Base-by-base conservation (phyloP, 768 basidiomycete species). In the Leccinum aurantiacum region DNA sequence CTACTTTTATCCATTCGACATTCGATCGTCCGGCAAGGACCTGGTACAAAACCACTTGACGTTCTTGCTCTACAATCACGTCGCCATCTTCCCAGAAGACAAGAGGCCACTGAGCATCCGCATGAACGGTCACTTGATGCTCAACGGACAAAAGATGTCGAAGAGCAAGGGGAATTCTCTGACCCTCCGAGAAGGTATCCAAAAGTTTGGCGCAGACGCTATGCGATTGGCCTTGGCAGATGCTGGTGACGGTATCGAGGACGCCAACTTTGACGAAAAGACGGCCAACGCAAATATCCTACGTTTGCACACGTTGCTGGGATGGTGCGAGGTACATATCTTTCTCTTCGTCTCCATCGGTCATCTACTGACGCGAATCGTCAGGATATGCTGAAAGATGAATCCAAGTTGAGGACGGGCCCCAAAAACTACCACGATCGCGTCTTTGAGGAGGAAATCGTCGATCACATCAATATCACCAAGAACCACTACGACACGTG, bases 221-320 rank as follows among this genome's bases (percentile, higher is more conserved):
- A 95, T 90, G 68, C 82, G 97, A 57, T 76, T 99, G 78, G 83
- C 87, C 19, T 81, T 99, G 75, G 97, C 97, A 25, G 96, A 98
- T 78, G 94, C 95, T 27, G 97, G 97, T 14, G 97, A 99, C 72
- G 93, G 95, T 54, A 83, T 98, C 66, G 95, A 97, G 75, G 97
- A 98, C 75, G 96, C 96, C 49, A 98, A 98, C 80, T 99, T 98
- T 68, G 97, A 99, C 71, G 96, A 98, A 81, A 91, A 94, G 79
- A 91, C 90, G 6, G 97, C 97, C n/a, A 99, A 98, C 71, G 95
- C 97, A 10, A 94, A 93, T 62, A 98, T 99, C 70, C 75, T 98
- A 71, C 84, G 97, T 54, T 79, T 99, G 62, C 90, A 95, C 72
- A 98, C 96, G 0, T 77, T 97, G 68, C 79, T 95, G 64, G 82